Percentiles rank a stretch among this genome's conserved stretches.
These are phyloP conservation scores for Colletotrichum sp. DNA, from an alignment of 2,329 filamentous ascomycete species.

Conservation along the genomic window DNA sequence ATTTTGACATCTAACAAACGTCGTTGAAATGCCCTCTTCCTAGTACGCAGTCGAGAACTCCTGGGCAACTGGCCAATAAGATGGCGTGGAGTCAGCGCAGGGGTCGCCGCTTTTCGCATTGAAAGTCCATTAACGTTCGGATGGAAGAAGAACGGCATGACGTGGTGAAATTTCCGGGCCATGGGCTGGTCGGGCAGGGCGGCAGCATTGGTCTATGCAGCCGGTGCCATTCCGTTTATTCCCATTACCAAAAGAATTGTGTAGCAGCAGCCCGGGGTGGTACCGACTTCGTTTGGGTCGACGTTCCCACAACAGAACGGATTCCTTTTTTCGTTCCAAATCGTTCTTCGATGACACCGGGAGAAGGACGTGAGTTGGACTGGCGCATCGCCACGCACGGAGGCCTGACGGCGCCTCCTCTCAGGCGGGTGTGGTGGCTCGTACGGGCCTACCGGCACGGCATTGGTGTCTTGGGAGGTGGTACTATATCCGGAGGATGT, in stretches of 20 bases:
- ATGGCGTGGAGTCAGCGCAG: not conserved
- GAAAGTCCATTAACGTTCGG: not conserved
- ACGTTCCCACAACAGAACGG: not conserved
- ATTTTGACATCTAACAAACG: not conserved
- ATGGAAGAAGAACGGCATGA: conserved; percentile 8
- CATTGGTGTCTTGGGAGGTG: not conserved
- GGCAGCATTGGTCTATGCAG: not conserved
- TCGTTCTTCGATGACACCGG: not conserved
- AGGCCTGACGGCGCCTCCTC: not conserved
- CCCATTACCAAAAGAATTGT: not conserved
- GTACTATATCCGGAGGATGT: not conserved
- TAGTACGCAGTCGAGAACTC: not conserved
- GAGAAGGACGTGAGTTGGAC: not conserved
- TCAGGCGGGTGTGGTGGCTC: not conserved
- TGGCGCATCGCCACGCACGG: conserved; percentile 5
- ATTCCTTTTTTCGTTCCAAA: not conserved
- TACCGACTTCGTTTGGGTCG: not conserved
- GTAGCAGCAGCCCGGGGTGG: not conserved
- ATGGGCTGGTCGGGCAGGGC: not conserved
- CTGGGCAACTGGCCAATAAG: not conserved
- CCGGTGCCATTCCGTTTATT: not conserved
- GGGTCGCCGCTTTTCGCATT: not conserved
- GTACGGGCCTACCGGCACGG: conserved; percentile 7
- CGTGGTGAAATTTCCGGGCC: conserved; percentile 17
- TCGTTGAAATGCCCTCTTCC: not conserved